phyloP scores from a whole-genome alignment of 495 filamentous ascomycete species.

The Neurospora tetrasperma region DNA sequence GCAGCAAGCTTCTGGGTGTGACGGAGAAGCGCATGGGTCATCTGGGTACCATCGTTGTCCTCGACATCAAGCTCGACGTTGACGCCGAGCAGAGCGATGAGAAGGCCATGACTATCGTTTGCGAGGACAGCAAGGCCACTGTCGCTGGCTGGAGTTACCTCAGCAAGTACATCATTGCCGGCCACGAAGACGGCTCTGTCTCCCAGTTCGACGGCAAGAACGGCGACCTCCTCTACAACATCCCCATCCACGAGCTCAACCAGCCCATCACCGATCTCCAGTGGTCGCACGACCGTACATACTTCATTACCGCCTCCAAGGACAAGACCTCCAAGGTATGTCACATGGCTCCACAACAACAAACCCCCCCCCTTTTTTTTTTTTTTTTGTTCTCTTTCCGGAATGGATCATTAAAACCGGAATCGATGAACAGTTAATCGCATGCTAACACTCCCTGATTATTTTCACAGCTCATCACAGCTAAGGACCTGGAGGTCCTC shows the following conservation, averaged over 20 bases:
- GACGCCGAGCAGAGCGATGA: conserved; percentile 76
- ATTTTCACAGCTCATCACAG: conserved; percentile 56
- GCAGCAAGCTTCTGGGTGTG: conserved; percentile 75
- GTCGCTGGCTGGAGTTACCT: conserved; percentile 94
- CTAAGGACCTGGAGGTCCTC: conserved; percentile 75
- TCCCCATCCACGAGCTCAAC: conserved; percentile 73
- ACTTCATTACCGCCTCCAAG: conserved; percentile 95
- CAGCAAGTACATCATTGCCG: conserved; percentile 88
- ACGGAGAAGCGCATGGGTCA: conserved; percentile 97
- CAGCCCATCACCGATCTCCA: conserved; percentile 85
- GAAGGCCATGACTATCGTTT: conserved; percentile 72
- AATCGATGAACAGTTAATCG: not conserved
- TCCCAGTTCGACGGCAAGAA: conserved; percentile 93
- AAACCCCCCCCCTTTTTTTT: not conserved
- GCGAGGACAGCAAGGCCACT: conserved; percentile 88
- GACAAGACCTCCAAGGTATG: conserved; percentile 90
- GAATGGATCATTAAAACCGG: not conserved
- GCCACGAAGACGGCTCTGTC: conserved; percentile 90
- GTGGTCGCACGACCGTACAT: conserved; percentile 86
- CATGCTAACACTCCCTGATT: conserved; percentile 3
- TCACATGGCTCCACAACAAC: not conserved
- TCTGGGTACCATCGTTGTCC: conserved; percentile 82
- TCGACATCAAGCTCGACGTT: conserved; percentile 72
- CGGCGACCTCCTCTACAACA: conserved; percentile 70
- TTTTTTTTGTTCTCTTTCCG: not conserved